Evolutionary conservation across 2,329 filamentous ascomycete species (phyloP), one percentile per base, ranked within the genome.

Genomic region (Xylaria sp.): DNA sequence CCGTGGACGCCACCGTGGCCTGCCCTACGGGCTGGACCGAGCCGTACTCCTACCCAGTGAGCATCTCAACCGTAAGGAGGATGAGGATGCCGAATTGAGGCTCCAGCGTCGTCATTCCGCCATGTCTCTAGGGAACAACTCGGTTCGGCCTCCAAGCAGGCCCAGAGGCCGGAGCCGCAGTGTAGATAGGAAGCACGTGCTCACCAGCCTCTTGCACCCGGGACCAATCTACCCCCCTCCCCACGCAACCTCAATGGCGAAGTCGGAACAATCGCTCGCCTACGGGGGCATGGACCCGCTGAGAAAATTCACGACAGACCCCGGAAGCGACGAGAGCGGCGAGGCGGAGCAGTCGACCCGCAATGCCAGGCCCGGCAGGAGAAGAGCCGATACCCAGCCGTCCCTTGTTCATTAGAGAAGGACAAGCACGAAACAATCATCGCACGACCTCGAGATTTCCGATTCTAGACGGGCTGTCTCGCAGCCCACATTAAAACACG

Each of bases 1-100:
- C 51, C 85, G 86, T 70, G 86, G 86, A 5, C 82, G 86, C 2
- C 86, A 89, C 64, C 83, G 86, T 67, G 86, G 86, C 49, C 73
- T 89, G 3, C 86, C 86, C 0, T 89, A 89, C 63, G 84, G 84
- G 2, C 78, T 88, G 1, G 83, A 86, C 63, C 77, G 82, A n/a
- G 83, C 83, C 42, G 81, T 86, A 8, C 73, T 85, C 8, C 71
- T 86, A 16, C 82, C 83, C 4, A 83, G 79, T 65, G 82, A 85
- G 63, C 71, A 79, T 20, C 78, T 82, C 19, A 78, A 82, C 62
- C 74, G 76, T 50, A 79, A 76, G 54, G 82, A 85, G 64, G 76
- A 76, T 2, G 78, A 78, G 17, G 78, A 79, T 22, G 73, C 73
- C 13, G 76, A 78, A 38, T 37, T 66, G 8, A 65, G 67, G 19